Conservation (phyloP, 345 rosid species). For the Populus tremula region DNA sequence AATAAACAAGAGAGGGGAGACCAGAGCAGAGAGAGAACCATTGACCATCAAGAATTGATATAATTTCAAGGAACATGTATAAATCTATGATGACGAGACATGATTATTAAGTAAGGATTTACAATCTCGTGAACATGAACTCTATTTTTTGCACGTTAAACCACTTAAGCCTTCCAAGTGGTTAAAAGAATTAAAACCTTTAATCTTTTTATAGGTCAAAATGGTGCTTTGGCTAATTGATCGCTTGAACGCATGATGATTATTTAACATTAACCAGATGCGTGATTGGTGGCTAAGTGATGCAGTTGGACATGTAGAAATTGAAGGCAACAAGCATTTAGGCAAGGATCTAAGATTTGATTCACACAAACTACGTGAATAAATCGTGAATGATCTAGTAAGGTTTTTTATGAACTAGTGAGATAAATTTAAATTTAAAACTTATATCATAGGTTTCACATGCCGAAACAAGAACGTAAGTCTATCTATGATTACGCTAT, state of each 20-base stretch:
- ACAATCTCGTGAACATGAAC: background rate
- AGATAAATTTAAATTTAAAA: too few relatives aligned
- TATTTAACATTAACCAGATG: constrained; percentile 38
- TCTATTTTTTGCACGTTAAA: background rate
- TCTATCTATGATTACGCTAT: too few relatives aligned
- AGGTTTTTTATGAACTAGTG: too few relatives aligned
- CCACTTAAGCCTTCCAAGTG: background rate
- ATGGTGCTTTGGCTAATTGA: background rate
- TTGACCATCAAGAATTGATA: background rate
- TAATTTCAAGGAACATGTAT: background rate
- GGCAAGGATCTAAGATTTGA: too few relatives aligned
- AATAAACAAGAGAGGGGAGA: too few relatives aligned
- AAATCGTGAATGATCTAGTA: too few relatives aligned
- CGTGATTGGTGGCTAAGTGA: constrained; percentile 61
- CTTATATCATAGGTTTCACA: too few relatives aligned
- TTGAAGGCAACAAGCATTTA: too few relatives aligned
- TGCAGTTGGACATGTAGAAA: too few relatives aligned
- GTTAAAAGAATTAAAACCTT: background rate
- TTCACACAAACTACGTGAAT: too few relatives aligned
- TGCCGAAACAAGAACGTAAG: too few relatives aligned
- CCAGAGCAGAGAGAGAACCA: too few relatives aligned
- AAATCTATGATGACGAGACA: background rate
- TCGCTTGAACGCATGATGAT: background rate
- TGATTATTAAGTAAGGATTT: background rate
- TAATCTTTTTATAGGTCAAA: constrained; percentile 5